A percentile compares a stretch with the other conserved stretches of the same genome.
Evolutionary conservation across 2,329 filamentous ascomycete genomes (phyloP).

Genomic region (Colletotrichum salicis): DNA sequence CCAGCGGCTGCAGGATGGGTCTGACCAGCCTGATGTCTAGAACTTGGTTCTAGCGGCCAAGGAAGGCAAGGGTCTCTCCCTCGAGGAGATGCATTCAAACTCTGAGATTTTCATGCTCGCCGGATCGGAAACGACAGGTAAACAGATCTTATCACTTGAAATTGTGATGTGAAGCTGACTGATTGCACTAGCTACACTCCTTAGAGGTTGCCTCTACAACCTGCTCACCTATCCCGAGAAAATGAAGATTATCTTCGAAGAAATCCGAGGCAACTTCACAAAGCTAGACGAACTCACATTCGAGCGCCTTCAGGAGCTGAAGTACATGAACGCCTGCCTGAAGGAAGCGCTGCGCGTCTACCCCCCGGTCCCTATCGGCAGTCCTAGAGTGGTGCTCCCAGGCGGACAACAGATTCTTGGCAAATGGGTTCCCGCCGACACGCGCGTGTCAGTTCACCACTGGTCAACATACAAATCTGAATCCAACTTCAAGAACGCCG

Average conservation of each 20-base stretch:
- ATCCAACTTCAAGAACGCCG: conserved; percentile 50
- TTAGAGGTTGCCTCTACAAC: conserved; percentile 41
- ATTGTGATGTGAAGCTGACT: conserved; percentile 35
- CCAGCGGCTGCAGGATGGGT: conserved; percentile 40
- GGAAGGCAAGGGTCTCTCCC: conserved; percentile 28
- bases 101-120: conserved; percentile 41
- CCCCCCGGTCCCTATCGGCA: conserved; percentile 42
- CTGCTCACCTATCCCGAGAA: conserved; percentile 44
- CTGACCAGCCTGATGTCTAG: conserved; percentile 41
- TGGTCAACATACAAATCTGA: conserved; percentile 55
- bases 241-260: conserved; percentile 46
- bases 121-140: conserved; percentile 47
- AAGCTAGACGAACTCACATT: conserved; percentile 49
- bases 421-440: conserved; percentile 45
- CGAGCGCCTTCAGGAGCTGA: conserved; percentile 42
- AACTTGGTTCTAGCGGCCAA: conserved; percentile 38
- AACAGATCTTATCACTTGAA: background rate
- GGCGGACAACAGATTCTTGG: conserved; percentile 47
- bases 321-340: conserved; percentile 52
- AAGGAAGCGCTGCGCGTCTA: conserved; percentile 56
- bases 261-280: conserved; percentile 49
- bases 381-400: conserved; percentile 42
- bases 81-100: conserved; percentile 34
- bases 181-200: conserved; percentile 44
- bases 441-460: conserved; percentile 49